Percentiles rank a stretch among this genome's conserved stretches.
Conservation (phyloP, 441 rosid genomes). For the Corymbia citriodora region DNA sequence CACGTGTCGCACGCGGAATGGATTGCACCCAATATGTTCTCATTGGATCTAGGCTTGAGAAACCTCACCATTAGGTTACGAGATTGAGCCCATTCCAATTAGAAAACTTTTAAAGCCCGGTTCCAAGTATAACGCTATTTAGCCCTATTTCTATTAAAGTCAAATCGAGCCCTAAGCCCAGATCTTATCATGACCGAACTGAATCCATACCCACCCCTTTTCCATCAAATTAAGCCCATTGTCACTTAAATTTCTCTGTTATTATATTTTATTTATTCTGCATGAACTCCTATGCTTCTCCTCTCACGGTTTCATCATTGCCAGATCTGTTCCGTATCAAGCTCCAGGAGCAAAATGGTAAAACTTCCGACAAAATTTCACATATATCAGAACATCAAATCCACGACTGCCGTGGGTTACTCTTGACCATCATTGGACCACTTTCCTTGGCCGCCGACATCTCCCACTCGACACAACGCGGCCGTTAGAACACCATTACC, state of each 20-base stretch:
- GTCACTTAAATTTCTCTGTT: not conserved
- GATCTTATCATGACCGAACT: not conserved
- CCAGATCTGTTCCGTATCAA: not conserved
- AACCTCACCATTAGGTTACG: not conserved
- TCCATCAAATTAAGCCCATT: not conserved
- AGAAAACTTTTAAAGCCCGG: not conserved
- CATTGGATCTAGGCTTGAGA: not conserved
- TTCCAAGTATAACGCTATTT: not conserved
- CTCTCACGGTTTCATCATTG: not conserved
- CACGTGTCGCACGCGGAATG: not conserved
- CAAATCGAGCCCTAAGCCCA: not conserved
- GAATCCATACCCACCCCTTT: not conserved
- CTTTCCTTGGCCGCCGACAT: not conserved
- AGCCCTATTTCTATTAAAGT: too few species aligned
- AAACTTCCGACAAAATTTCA: not conserved
- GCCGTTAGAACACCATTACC: not conserved
- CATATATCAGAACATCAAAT: not conserved
- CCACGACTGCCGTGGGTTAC: not conserved
- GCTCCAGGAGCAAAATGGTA: not conserved
- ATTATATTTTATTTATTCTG: too few species aligned
- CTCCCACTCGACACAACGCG: not conserved
- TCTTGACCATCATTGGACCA: not conserved
- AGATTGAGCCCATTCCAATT: not conserved
- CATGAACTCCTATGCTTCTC: not conserved
- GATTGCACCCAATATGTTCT: not conserved